Evolutionary conservation across 202 grass and related monocot species (phyloP).

Genomic region (Schoenoplectus tabernaemontani): DNA sequence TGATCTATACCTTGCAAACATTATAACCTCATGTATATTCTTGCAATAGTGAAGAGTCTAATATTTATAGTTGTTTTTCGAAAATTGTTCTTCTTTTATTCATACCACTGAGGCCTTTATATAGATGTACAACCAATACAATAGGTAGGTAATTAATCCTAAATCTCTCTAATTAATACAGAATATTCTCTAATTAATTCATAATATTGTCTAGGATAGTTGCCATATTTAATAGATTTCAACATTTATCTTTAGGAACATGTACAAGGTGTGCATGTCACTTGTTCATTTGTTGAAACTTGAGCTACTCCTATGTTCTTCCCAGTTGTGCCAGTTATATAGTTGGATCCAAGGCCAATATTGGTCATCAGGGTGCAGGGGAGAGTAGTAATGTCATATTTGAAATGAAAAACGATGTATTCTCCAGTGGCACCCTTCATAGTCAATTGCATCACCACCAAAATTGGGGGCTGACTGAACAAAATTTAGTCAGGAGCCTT

Average conservation of each 20-base stretch:
- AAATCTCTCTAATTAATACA: too few relatives aligned
- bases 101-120: too few relatives aligned
- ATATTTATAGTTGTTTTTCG: too few relatives aligned
- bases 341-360: background rate
- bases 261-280: background rate
- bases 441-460: background rate
- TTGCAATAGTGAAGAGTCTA: background rate
- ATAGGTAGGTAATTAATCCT: too few relatives aligned
- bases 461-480: background rate
- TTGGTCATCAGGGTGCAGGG: background rate
- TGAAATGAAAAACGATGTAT: background rate
- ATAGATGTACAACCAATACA: too few relatives aligned
- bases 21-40: background rate
- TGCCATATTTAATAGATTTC: too few relatives aligned
- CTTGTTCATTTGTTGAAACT: background rate
- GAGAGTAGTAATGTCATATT: background rate
- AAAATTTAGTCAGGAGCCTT: background rate
- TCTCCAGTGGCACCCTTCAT: background rate
- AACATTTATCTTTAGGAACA: background rate
- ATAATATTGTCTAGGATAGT: too few relatives aligned
- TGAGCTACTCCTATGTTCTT: background rate
- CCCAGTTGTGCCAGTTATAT: background rate
- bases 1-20: background rate
- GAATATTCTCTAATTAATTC: too few relatives aligned
- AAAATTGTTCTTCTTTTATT: too few relatives aligned